Conservation (phyloP, 805 yeast species). For the Saccharomycopsis lassenensis region DNA sequence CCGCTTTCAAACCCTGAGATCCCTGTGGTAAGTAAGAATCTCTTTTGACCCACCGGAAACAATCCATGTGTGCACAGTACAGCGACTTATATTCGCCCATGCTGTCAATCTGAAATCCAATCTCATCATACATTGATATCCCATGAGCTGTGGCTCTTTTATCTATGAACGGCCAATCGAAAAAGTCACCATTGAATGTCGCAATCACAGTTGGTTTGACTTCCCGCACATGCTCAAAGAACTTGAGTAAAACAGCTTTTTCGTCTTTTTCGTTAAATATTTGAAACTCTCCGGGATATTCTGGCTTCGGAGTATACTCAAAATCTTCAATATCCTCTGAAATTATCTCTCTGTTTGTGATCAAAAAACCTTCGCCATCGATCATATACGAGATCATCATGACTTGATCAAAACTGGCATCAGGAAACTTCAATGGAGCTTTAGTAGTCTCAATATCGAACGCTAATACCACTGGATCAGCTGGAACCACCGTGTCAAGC, state of each 20-base stretch:
- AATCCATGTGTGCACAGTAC: constrained; percentile 94
- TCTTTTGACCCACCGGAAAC: constrained; percentile 95
- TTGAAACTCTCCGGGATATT: constrained; percentile 81
- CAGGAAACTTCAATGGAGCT: constrained; percentile 94
- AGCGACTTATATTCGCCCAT: constrained; percentile 91
- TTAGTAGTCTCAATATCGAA: constrained; percentile 97
- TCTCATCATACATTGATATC: constrained; percentile 79
- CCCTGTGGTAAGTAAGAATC: constrained; percentile 98
- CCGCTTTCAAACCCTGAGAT: constrained; percentile 96
- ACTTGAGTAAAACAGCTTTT: constrained; percentile 56
- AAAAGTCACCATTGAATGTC: constrained; percentile 96
- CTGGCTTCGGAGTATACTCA: constrained; percentile 96
- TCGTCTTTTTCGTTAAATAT: constrained; percentile 88
- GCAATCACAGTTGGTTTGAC: constrained; percentile 93
- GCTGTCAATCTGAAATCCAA: constrained; percentile 81
- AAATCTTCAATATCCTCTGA: constrained; percentile 93
- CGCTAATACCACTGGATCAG: constrained; percentile 94
- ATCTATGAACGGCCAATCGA: constrained; percentile 98
- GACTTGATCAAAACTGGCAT: constrained; percentile 75
- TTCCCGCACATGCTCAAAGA: constrained; percentile 86
- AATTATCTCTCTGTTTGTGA: constrained; percentile 89
- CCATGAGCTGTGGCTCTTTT: constrained; percentile 78
- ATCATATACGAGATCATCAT: constrained; percentile 99
- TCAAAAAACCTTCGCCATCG: constrained; percentile 91
- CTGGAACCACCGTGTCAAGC: constrained; percentile 76